These are phyloP conservation scores for Vigna unguiculata DNA, from an alignment of 306 rosid species.

Conservation along the genomic window DNA sequence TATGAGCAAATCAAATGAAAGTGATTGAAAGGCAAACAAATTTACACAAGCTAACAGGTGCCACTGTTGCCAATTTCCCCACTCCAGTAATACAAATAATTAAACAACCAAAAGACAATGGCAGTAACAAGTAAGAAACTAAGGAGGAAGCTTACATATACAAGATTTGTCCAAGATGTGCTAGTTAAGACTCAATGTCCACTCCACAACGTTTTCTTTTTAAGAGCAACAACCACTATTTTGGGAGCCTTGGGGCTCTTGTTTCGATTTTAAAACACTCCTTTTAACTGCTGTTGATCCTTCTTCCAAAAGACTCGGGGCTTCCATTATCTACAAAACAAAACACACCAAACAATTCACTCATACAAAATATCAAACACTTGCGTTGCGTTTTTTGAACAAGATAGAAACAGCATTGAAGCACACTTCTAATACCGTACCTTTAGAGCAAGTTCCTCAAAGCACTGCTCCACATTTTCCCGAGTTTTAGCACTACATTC, in stretches of 20 bases:
- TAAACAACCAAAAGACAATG: conserved; percentile 44
- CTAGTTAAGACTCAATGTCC: conserved; percentile 40
- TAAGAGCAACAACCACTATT: conserved; percentile 71
- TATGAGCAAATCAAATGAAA: conserved; percentile 43
- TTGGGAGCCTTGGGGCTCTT: conserved; percentile 62
- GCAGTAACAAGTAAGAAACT: conserved; percentile 45
- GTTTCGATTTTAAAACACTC: conserved; percentile 77
- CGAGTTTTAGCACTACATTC: conserved; percentile 96
- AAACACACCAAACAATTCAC: too few species aligned
- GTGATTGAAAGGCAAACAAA: conserved; percentile 51
- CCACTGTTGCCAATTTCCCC: conserved; percentile 49
- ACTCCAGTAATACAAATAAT: conserved; percentile 45
- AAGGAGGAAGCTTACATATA: conserved; percentile 58
- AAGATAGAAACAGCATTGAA: not conserved
- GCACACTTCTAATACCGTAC: conserved; percentile 48
- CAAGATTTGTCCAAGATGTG: conserved; percentile 56
- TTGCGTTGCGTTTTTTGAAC: not conserved
- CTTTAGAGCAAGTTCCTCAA: conserved; percentile 92
- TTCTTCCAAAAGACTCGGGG: conserved; percentile 89
- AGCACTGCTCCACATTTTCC: conserved; percentile 92
- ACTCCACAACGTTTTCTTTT: conserved; percentile 37
- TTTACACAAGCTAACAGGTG: conserved; percentile 61
- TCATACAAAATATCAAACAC: not conserved
- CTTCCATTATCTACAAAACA: conserved; percentile 86
- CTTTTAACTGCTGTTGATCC: conserved; percentile 81